Base-by-base conservation (phyloP, 2,329 filamentous ascomycete species). In the Zymoseptoria tritici region DNA sequence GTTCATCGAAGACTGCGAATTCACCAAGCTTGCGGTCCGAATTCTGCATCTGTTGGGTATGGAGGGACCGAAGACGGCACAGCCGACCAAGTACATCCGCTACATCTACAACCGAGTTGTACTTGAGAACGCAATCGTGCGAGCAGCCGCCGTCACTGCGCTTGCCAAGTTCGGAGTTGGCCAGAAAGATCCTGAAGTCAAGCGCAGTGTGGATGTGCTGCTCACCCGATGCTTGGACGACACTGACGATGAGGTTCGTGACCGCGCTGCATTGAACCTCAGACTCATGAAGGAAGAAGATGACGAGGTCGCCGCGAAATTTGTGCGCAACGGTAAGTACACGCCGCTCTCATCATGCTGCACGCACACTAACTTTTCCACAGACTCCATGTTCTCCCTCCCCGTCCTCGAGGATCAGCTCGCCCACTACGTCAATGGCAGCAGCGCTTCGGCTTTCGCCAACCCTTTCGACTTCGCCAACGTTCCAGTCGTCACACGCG, bases 101-200 rank as follows among this genome's bases (percentile, higher is more conserved):
- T 99, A 97, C 77, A 99, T 99, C 72, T 99, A 99, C 81, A 99
- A 99, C 79, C 86, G 94, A 61, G 93, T 99, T 21, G 94, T 99
- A 16, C 79, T 99, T 56, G 94, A 99, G 77, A 99, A 99, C 73
- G 91, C 94, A 49, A 91, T 97, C 64, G 92, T 99, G 20, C 85
- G 94, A 67, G 94, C 94, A 54, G 92, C 94, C 9, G 94, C 94
- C 56, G 95, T 97, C 22, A 97, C 94, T 22, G 94, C 94, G 2
- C 78, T 99, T 63, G 91, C 93, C 70, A 99, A 97, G 76, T 99
- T 99, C 72, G 94, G 94, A 69, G 93, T 97, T 60, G 92, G 90
- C 36, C 94, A 97, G 76, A 92, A 95, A 77, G 94, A 97, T 71
- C 87, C 90, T 0, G 94, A 99, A 74, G 91, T 99, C 70, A 97